Evolutionary conservation across 441 rosid species (phyloP).

Genomic region (Adansonia rubrostipa): DNA sequence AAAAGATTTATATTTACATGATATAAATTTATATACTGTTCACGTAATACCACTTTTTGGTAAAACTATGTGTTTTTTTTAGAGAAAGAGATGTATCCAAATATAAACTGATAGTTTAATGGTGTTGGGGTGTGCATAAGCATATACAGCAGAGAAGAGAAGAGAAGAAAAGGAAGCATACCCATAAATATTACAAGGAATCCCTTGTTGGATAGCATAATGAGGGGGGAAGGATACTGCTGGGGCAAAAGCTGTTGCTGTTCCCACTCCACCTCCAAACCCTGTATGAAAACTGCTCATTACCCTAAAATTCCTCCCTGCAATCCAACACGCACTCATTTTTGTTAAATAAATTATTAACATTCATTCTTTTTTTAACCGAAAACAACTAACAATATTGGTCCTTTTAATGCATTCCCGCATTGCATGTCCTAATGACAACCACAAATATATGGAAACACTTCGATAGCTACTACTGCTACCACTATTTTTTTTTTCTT

Average conservation of each 20-base stretch:
- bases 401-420: conserved; percentile 1
- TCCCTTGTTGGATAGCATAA: conserved; percentile 86
- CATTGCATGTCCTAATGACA: not conserved
- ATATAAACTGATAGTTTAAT: not conserved
- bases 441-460: not conserved
- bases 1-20: too few species aligned
- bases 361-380: not conserved
- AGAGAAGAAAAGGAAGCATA: conserved; percentile 27
- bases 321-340: not conserved
- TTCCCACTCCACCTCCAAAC: conserved; percentile 59
- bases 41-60: too few species aligned
- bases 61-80: too few species aligned
- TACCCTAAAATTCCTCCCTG: conserved; percentile 68
- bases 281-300: conserved; percentile 77
- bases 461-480: not conserved
- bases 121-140: conserved; percentile 41
- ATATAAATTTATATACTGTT: too few species aligned
- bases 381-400: conserved; percentile 1
- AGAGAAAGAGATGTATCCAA: too few species aligned
- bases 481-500: not conserved
- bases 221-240: conserved; percentile 76
- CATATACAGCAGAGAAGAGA: conserved; percentile 26
- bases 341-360: not conserved
- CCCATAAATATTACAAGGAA: conserved; percentile 85
- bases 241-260: conserved; percentile 66